Conservation (phyloP, 345 rosid species). For the Syzygium jambos region DNA sequence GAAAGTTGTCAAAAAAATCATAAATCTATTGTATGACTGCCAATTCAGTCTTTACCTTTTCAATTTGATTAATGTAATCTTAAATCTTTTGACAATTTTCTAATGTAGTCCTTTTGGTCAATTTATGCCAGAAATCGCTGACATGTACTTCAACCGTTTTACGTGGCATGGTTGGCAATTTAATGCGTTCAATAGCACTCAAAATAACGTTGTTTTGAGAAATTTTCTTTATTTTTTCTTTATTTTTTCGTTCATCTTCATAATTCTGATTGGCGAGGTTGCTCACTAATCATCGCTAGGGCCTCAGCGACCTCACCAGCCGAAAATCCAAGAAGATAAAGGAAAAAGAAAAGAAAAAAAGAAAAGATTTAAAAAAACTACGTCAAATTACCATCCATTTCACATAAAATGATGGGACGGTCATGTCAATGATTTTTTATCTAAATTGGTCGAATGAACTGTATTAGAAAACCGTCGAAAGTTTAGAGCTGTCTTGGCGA, state of each 20-base stretch:
- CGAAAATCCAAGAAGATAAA: rapidly evolving
- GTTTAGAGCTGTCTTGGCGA: rapidly evolving
- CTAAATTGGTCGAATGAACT: neutral
- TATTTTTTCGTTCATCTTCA: neutral
- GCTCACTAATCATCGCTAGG: rapidly evolving
- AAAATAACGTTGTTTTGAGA: neutral
- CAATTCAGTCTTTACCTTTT: neutral
- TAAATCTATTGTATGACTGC: rapidly evolving
- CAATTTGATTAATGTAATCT: neutral
- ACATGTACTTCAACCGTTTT: too few relatives aligned
- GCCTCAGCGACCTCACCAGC: rapidly evolving
- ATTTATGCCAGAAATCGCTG: neutral
- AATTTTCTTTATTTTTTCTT: neutral
- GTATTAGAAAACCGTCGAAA: neutral
- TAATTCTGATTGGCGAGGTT: rapidly evolving
- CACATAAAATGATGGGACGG: rapidly evolving
- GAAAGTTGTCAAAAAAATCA: neutral
- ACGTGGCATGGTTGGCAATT: neutral
- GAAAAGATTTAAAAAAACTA: neutral
- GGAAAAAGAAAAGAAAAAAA: neutral
- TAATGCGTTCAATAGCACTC: neutral
- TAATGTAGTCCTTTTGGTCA: rapidly evolving
- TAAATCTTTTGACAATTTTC: neutral
- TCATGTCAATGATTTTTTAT: rapidly evolving
- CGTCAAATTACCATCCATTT: rapidly evolving